Evolutionary conservation across 2,329 filamentous ascomycete genomes (phyloP).

Genomic region (Chaetomium olivaceum): DNA sequence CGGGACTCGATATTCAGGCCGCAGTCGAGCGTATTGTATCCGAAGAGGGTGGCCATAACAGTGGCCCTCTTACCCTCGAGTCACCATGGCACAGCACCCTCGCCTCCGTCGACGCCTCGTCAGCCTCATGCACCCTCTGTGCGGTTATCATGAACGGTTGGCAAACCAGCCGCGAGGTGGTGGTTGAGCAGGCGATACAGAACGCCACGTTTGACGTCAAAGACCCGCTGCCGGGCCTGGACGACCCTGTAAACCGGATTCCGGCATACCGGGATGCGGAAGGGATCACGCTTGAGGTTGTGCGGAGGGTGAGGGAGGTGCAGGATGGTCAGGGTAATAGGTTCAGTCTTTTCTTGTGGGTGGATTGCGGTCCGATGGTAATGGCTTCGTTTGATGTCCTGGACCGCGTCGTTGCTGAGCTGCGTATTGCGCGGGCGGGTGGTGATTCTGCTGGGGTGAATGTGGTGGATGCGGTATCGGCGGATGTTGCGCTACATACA

Average conservation of each 20-base stretch:
- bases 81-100: slow-evolving; percentile 19
- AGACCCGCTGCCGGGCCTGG: slow-evolving; percentile 15
- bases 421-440: slow-evolving; percentile 5
- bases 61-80: neutral
- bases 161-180: slow-evolving; percentile 14
- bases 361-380: neutral
- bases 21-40: neutral
- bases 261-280: slow-evolving; percentile 9
- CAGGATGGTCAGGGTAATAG: slow-evolving; percentile 5
- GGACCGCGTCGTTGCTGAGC: slow-evolving; percentile 13
- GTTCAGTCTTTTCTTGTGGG: slow-evolving; percentile 6
- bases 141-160: slow-evolving; percentile 20
- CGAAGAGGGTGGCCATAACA: neutral
- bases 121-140: slow-evolving; percentile 17
- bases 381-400: slow-evolving; percentile 8
- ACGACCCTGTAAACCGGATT: slow-evolving; percentile 15
- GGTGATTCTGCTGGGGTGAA: neutral
- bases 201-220: slow-evolving; percentile 11
- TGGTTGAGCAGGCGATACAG: slow-evolving; percentile 9
- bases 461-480: neutral
- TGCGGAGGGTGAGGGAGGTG: neutral
- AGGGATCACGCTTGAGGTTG: slow-evolving; percentile 1
- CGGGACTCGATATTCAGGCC: neutral
- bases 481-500: neutral
- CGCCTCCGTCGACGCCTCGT: slow-evolving; percentile 11